phyloP scores from a whole-genome alignment of 2,329 filamentous ascomycete genomes.

The Phaeoacremonium minimum region DNA sequence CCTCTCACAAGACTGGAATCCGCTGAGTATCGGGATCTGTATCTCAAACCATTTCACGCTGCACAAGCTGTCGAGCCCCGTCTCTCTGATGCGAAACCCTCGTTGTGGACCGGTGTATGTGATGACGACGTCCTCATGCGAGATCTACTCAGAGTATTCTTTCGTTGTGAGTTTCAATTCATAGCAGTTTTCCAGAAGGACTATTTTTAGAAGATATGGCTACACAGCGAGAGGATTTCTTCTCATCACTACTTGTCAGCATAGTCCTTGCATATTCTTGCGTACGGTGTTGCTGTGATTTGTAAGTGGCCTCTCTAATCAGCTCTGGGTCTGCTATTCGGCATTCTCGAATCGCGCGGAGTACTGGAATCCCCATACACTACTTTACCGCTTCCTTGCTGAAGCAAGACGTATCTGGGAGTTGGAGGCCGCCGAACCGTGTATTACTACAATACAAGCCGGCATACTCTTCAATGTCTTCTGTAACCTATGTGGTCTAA shows the following conservation, averaged over 20 bases:
- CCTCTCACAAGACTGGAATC: too few relatives aligned
- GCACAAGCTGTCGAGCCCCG: too few relatives aligned
- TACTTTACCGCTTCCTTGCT: slow-evolving; percentile 2
- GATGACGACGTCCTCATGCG: slow-evolving; percentile 2
- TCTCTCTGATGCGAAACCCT: background rate
- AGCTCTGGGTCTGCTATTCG: background rate
- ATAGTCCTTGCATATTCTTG: slow-evolving; percentile 2
- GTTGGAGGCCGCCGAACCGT: background rate
- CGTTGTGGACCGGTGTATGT: slow-evolving; percentile 1
- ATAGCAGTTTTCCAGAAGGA: too few relatives aligned
- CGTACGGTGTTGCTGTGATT: background rate
- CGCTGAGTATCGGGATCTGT: too few relatives aligned
- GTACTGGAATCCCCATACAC: slow-evolving; percentile 1
- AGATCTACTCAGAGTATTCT: background rate
- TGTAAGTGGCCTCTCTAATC: background rate
- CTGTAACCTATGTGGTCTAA: background rate
- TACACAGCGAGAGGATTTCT: too few relatives aligned
- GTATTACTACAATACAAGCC: slow-evolving; percentile 1
- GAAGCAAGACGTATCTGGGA: slow-evolving; percentile 2
- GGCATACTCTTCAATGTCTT: slow-evolving; percentile 1
- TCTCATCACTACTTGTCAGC: too few relatives aligned
- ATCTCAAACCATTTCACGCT: too few relatives aligned
- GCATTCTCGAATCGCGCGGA: background rate
- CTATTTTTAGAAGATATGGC: too few relatives aligned
- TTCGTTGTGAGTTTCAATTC: slow-evolving; percentile 1